Evolutionary conservation across 495 filamentous ascomycete species (phyloP).

Genomic region (Aspergillus biplanus): DNA sequence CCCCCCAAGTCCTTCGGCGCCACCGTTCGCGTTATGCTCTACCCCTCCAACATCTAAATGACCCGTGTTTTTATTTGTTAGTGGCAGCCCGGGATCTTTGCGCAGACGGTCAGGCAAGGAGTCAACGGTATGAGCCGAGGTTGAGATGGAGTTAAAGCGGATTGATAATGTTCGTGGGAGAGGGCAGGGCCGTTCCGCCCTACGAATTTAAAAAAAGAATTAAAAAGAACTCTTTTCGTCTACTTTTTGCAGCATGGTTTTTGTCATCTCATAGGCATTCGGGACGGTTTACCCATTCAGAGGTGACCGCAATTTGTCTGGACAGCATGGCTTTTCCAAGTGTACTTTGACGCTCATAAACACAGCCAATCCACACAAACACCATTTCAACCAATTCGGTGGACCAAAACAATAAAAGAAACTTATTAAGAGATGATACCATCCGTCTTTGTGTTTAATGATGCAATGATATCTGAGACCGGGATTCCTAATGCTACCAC

Average conservation of each 20-base stretch:
- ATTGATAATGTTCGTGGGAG: constrained; percentile 54
- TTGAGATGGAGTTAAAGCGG: constrained; percentile 50
- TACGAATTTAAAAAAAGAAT: constrained; percentile 49
- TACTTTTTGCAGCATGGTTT: constrained; percentile 34
- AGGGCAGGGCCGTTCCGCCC: constrained; percentile 50
- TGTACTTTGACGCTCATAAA: constrained; percentile 47
- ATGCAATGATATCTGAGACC: not conserved
- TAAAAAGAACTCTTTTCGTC: constrained; percentile 24
- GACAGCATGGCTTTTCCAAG: constrained; percentile 36
- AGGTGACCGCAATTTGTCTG: constrained; percentile 35
- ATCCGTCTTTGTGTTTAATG: not conserved
- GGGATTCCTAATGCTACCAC: too few species aligned
- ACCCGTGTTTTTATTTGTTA: constrained; percentile 40
- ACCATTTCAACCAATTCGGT: constrained; percentile 39
- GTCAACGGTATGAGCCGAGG: constrained; percentile 49
- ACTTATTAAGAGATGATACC: not conserved
- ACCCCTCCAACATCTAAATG: constrained; percentile 71
- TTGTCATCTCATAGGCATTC: constrained; percentile 33
- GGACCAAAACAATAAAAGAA: not conserved
- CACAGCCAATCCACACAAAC: constrained; percentile 39
- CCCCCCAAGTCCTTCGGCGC: constrained; percentile 96
- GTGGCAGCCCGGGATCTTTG: constrained; percentile 46
- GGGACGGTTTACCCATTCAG: constrained; percentile 21
- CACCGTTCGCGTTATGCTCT: constrained; percentile 97
- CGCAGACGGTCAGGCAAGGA: constrained; percentile 50